Base-by-base conservation (phyloP, 2,329 filamentous ascomycete genomes). In the Colletotrichum spinosum region DNA sequence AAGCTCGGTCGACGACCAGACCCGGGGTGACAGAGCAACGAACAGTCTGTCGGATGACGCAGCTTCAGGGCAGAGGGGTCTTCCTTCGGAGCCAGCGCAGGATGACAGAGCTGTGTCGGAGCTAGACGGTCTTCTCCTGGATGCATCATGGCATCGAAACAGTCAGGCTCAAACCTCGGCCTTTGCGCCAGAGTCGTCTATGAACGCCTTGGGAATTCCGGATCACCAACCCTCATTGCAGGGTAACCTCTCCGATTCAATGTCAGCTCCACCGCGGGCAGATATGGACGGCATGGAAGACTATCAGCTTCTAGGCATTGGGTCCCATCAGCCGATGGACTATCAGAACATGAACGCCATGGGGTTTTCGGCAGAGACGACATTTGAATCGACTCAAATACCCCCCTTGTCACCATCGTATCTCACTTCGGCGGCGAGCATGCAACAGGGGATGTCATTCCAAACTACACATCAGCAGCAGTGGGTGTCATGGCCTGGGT, bases 401-500 rank as follows among this genome's bases (percentile, higher is more conserved):
- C 50, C 44, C 7, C 15, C 25, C 4, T 25, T 49, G 6, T 46
- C 50, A 2, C 38, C 61, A 13, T 10, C 13, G 10, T 55, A 51
- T 13, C 13, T 60, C 8, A 12, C n/a, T n/a, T 17, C 44, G 37
- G 13, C 44, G 37, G 15, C 45, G 6, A 25, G 6, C 11, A 33
- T 60, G 3, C 11, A 39, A 17, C 39, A 55, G 34, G 51, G 41
- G 9, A 2, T 50, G 25, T 33, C 13, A 6, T 53, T 34, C 12
- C 38, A 48, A 8, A n/a, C 25, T 25, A 25, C 17, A 15, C 55
- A 57, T 2, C 61, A 60, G 17, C 61, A 64, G 9, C 44, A 65
- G 51, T 65, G 56, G 56, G 51, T 50, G 15, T 46, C 61, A 12
- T 65, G 61, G 61, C 55, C 39, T 13, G 61, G 50, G 51, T 65